Conservation (phyloP, 306 rosid species). For the Ormosia semicastrata region DNA sequence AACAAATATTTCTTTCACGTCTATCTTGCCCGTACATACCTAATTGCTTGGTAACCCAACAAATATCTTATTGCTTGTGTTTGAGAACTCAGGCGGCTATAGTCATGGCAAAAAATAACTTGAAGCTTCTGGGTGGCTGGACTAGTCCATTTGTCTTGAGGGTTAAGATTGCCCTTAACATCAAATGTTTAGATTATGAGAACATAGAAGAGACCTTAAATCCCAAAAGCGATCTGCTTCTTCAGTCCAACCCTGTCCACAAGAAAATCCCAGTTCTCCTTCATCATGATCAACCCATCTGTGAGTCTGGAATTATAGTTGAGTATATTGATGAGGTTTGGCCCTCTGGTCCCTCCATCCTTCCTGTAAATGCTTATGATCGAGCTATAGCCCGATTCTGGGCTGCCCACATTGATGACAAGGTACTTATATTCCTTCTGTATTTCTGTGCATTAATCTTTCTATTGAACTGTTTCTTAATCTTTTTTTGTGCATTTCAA, state of each 20-base stretch:
- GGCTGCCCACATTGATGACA: slow-evolving; percentile 48
- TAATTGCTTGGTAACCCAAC: too few relatives aligned
- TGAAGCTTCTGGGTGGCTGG: slow-evolving; percentile 40
- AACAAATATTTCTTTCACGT: too few relatives aligned
- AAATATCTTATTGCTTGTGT: not conserved
- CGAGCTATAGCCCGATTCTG: slow-evolving; percentile 55
- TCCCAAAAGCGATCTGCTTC: slow-evolving; percentile 37
- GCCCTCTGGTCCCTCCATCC: slow-evolving; percentile 44
- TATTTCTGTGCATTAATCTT: not conserved
- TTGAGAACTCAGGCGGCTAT: not conserved
- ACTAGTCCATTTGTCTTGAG: slow-evolving; percentile 31
- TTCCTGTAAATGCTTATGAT: slow-evolving; percentile 53
- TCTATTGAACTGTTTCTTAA: not conserved
- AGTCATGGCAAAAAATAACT: slow-evolving; percentile 26
- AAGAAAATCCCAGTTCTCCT: slow-evolving; percentile 46
- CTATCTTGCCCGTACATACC: too few relatives aligned
- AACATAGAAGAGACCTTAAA: slow-evolving; percentile 31
- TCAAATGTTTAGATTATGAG: slow-evolving; percentile 31
- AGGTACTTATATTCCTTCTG: slow-evolving; percentile 28
- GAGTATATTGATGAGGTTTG: slow-evolving; percentile 48
- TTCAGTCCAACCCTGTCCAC: slow-evolving; percentile 44
- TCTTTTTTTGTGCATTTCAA: not conserved
- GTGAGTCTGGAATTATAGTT: slow-evolving; percentile 42
- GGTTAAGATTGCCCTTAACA: slow-evolving; percentile 34
- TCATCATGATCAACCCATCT: slow-evolving; percentile 28